These are phyloP conservation scores for Nothophoma quercina DNA, from an alignment of 2,329 filamentous ascomycete genomes.

Conservation along the genomic window DNA sequence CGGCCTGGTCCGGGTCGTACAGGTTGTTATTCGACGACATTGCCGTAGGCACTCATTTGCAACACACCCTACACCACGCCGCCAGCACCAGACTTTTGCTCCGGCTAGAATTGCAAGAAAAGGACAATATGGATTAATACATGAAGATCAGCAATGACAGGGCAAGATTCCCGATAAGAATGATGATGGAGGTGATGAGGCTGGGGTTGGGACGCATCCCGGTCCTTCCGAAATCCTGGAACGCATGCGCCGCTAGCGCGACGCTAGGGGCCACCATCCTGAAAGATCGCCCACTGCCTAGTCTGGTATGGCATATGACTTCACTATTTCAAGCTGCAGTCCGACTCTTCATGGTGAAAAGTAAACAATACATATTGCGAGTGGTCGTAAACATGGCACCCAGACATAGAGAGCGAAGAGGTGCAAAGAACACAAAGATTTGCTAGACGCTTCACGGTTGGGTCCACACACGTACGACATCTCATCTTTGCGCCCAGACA, in stretches of 20 bases:
- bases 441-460: no score
- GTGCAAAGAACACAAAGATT: no score
- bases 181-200: conserved; percentile 1
- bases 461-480: no score
- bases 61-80: conserved; percentile 14
- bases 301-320: not conserved
- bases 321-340: no score
- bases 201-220: not conserved
- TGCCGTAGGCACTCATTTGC: conserved; percentile 19
- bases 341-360: no score
- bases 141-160: not conserved
- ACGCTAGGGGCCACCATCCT: no score
- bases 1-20: conserved; percentile 41
- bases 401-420: no score
- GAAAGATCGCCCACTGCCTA: not conserved
- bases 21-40: conserved; percentile 41
- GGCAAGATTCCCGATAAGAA: not conserved
- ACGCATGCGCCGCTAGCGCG: not conserved
- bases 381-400: no score
- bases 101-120: not conserved
- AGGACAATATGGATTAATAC: not conserved
- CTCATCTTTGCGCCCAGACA: no score
- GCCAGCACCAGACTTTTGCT: no score
- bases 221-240: conserved; percentile 3
- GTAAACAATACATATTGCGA: no score